Evolutionary conservation across 352 stramenopile species (phyloP).

Genomic region (Pythium rhizo-oryzae): DNA sequence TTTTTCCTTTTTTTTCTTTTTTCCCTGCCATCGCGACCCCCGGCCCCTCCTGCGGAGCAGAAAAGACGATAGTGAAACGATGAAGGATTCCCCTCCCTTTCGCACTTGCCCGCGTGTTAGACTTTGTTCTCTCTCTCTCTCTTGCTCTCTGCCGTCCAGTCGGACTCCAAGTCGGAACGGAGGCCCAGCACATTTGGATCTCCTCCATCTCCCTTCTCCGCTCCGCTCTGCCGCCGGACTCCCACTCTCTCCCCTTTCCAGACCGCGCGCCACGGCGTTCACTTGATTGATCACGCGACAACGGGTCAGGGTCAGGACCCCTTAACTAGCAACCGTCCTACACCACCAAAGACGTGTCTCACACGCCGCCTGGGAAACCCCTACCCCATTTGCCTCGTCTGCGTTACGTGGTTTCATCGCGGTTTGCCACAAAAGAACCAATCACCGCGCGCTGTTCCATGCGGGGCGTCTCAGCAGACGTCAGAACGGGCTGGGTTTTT

Average conservation of each 20-base stretch:
- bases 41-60: not conserved
- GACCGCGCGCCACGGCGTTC: constrained; percentile 3
- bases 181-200: not conserved
- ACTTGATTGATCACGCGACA: constrained; percentile 28
- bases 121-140: constrained; percentile 2
- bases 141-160: not conserved
- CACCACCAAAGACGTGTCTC: constrained; percentile 28
- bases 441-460: constrained; percentile 10
- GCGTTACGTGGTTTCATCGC: constrained; percentile 16
- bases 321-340: constrained; percentile 20
- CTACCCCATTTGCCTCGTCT: constrained; percentile 21
- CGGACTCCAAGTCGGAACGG: not conserved
- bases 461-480: constrained; percentile 22
- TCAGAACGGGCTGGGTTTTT: constrained; percentile 25
- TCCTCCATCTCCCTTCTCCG: not conserved
- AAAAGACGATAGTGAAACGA: not conserved
- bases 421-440: constrained; percentile 14
- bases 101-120: not conserved
- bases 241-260: constrained; percentile 8
- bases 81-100: not conserved
- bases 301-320: constrained; percentile 1
- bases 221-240: not conserved
- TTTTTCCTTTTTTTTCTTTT: constrained; percentile 10
- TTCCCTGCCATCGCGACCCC: constrained; percentile 2
- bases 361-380: constrained; percentile 13